A percentile compares a stretch with the other conserved stretches of the same genome.
Conservation (phyloP, 2,329 filamentous ascomycete species). For the Botryotinia narcissicola region DNA sequence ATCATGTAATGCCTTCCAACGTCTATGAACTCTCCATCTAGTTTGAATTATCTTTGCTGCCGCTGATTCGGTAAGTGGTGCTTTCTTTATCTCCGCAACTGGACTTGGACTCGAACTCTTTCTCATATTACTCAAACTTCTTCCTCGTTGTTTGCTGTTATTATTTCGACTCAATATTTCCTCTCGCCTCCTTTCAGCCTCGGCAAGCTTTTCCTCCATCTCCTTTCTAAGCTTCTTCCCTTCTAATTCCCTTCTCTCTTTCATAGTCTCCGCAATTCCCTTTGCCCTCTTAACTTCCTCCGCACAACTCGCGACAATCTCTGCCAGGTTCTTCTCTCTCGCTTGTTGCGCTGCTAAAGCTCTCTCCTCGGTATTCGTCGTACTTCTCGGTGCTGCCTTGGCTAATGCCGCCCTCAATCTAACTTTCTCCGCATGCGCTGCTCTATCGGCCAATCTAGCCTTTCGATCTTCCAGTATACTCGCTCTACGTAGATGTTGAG, state of each 20-base stretch:
- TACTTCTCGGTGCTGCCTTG: conserved; percentile 65
- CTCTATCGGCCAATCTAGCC: conserved; percentile 74
- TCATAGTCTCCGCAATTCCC: conserved; percentile 77
- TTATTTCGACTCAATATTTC: conserved; percentile 56
- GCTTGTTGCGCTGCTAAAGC: conserved; percentile 75
- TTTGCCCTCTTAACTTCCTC: conserved; percentile 82
- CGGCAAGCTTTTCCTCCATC: conserved; percentile 77
- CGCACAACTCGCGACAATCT: conserved; percentile 77
- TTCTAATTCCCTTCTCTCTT: conserved; percentile 75
- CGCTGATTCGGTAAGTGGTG: conserved; percentile 52
- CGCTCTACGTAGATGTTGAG: conserved; percentile 74
- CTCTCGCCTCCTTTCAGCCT: conserved; percentile 70
- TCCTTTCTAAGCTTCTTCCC: conserved; percentile 66
- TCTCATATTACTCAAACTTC: conserved; percentile 53
- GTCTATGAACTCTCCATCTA: conserved; percentile 62
- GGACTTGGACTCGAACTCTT: conserved; percentile 52
- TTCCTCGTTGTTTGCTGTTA: conserved; percentile 51
- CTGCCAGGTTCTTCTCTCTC: conserved; percentile 75
- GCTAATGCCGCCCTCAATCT: conserved; percentile 71
- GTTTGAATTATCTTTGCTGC: conserved; percentile 67
- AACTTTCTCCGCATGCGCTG: conserved; percentile 80
- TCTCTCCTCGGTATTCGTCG: conserved; percentile 68
- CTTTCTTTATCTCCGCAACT: conserved; percentile 43
- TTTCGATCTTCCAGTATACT: conserved; percentile 80
- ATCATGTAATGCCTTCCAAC: conserved; percentile 59